Base-by-base conservation (phyloP, 2,329 filamentous ascomycete species). In the Didymella pomorum region DNA sequence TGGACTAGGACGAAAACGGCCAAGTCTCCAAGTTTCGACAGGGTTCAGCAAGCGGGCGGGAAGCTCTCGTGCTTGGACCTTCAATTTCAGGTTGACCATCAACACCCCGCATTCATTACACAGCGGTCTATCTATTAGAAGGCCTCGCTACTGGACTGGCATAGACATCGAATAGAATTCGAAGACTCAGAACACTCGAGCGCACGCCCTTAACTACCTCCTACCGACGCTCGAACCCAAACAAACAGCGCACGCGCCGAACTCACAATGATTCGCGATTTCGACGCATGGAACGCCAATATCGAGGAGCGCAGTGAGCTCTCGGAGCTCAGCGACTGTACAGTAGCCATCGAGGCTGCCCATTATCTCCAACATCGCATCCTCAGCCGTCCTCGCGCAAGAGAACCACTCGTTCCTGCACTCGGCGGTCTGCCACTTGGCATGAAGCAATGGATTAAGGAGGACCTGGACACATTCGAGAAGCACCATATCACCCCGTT, bases 361-460 rank as follows among this genome's bases (percentile, higher is more conserved):
- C 90, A 96, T 78, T 98, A 95, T 77, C 86, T 99, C 64, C 85
- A 89, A 75, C 67, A 65, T 48, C 87, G 88, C 59, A 86, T 96
- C 65, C 87, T 97, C 70, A 71, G 71, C 57, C 69, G 71, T 20
- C 64, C 69, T 16, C 68, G 67, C 56, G 88, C 86, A 44, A 89
- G 91, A 72, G 95, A 99, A 77, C 93, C 94, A 41, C 87, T 99
- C 31, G 85, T 98, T 31, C 88, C 93, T 54, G 95, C 95, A 21
- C 86, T 98, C 46, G 95, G 94, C 48, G 95, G 95, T 57, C 85
- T 94, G 61, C 95, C 94, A 2, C 87, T 91, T 60, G 90, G 90
- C 52, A 84, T 98, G 72, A 86, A 86, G 76, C 82, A 81, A 64
- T 89, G 90, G 70, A 89, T 99, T 63, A 87, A 91, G 73, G 84